Conservation (phyloP, 345 rosid species). For the Arabis hirsuta region DNA sequence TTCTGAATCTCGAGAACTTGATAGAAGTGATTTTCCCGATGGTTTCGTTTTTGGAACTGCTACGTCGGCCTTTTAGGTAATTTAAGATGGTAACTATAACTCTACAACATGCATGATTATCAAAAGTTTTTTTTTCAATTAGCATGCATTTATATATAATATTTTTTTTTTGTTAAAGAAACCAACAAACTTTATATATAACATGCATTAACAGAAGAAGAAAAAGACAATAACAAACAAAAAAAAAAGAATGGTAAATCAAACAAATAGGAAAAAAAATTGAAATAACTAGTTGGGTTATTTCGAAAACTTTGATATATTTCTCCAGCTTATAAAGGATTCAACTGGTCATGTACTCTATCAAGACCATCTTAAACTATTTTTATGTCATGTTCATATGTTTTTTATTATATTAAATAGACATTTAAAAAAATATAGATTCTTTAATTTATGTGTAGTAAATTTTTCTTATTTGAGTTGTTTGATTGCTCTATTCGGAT, state of each 20-base stretch:
- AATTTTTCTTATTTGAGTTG: no score
- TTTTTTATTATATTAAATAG: no score
- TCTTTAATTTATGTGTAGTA: no score
- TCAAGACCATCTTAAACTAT: no score
- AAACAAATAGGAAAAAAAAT: no score
- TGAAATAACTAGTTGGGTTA: background rate
- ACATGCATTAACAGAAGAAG: background rate
- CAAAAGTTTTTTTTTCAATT: background rate
- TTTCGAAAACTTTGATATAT: background rate
- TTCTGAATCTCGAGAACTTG: conserved; percentile 13
- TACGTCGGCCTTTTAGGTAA: conserved; percentile 40
- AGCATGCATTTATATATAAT: background rate
- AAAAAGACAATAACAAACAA: background rate
- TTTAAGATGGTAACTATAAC: background rate
- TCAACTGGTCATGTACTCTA: background rate
- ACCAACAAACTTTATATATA: background rate
- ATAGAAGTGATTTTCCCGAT: conserved; percentile 30
- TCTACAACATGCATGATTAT: background rate
- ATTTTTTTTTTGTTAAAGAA: no score
- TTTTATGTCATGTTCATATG: no score
- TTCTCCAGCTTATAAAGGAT: background rate
- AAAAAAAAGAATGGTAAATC: background rate
- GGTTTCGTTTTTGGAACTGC: conserved; percentile 47
- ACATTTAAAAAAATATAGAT: no score
- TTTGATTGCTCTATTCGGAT: no score